phyloP scores from a whole-genome alignment of 805 yeast genomes.

The Kockiozyma suomiensis region DNA sequence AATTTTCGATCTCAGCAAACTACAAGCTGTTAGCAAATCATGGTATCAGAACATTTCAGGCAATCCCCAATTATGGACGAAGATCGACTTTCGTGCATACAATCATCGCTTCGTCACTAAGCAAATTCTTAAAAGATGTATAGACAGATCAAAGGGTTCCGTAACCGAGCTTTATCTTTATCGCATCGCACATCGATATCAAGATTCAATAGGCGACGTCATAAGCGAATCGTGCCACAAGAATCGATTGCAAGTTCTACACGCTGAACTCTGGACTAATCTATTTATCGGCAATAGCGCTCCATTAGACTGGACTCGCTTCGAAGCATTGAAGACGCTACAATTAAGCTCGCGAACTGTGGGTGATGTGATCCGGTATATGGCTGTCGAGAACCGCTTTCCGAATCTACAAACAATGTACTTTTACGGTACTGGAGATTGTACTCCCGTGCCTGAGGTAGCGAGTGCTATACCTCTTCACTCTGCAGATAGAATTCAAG shows the following conservation, averaged over 20 bases:
- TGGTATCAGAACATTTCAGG: slow-evolving; percentile 7
- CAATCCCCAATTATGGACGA: slow-evolving; percentile 11
- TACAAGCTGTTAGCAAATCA: slow-evolving; percentile 9
- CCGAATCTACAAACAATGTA: not conserved
- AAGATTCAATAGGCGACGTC: not conserved
- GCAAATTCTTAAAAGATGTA: not conserved
- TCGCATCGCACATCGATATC: not conserved
- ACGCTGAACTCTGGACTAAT: not conserved
- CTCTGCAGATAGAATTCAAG: not conserved
- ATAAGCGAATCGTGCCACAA: not conserved
- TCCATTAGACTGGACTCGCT: not conserved
- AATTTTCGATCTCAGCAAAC: not conserved
- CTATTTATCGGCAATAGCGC: not conserved
- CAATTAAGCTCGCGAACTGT: not conserved
- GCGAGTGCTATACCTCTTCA: not conserved
- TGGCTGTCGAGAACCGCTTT: not conserved
- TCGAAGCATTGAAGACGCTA: not conserved
- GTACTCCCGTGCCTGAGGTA: not conserved
- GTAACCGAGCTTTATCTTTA: not conserved
- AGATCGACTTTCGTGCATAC: slow-evolving; percentile 14
- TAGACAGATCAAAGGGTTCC: not conserved
- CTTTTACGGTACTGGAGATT: not conserved
- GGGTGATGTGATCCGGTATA: not conserved
- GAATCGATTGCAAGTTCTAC: not conserved
- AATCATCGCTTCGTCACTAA: not conserved